Evolutionary conservation across 208 protist species (phyloP).

Genomic region (Trichomonas gallinae): DNA sequence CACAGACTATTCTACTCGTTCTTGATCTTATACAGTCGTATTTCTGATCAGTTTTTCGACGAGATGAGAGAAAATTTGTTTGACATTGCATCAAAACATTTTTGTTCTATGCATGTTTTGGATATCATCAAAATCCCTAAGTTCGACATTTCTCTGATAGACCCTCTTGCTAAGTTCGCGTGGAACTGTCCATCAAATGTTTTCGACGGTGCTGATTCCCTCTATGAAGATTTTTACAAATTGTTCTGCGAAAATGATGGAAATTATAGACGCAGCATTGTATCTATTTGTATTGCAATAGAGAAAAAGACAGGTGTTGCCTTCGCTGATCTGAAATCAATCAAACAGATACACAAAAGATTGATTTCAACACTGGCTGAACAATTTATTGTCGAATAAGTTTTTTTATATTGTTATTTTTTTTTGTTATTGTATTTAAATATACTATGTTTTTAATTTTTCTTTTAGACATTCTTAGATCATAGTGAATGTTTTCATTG

Average conservation of each 20-base stretch:
- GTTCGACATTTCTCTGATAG: neutral
- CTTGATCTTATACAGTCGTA: neutral
- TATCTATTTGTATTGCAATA: neutral
- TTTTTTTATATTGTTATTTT: neutral
- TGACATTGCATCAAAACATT: neutral
- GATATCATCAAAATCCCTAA: neutral
- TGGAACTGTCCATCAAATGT: neutral
- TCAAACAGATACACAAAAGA: neutral
- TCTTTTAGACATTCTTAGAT: too few relatives aligned
- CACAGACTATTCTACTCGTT: neutral
- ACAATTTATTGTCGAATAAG: neutral
- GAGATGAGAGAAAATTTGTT: neutral
- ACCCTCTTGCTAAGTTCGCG: neutral
- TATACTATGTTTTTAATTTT: neutral
- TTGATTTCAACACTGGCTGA: neutral
- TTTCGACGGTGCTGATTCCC: neutral
- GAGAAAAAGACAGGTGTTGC: neutral
- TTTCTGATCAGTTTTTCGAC: neutral
- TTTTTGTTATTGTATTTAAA: neutral
- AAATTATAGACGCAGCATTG: neutral
- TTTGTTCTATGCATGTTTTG: neutral
- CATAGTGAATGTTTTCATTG: too few relatives aligned
- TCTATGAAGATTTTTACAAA: neutral
- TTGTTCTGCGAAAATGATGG: neutral
- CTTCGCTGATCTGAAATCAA: neutral